These are phyloP conservation scores for Neurospora sp. DNA, from an alignment of 495 filamentous ascomycete species.

Conservation along the genomic window DNA sequence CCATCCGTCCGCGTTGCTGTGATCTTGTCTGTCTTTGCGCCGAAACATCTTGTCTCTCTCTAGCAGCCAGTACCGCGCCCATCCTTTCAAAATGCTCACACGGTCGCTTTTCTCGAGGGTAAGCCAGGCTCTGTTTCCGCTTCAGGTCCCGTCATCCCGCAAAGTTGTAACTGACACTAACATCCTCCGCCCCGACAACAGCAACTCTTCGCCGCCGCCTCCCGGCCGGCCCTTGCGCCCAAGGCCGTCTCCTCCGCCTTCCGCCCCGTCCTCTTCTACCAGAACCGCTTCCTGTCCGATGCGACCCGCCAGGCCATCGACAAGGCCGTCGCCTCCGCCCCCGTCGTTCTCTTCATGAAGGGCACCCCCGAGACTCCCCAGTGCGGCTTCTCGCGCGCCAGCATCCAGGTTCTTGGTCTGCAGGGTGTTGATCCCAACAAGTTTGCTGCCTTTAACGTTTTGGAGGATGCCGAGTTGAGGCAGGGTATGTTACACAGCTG, in stretches of 20 bases:
- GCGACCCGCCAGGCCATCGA: constrained; percentile 74
- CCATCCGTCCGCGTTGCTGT: constrained; percentile 1
- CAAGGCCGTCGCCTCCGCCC: constrained; percentile 70
- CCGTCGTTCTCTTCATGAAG: constrained; percentile 98
- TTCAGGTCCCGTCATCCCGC: background rate
- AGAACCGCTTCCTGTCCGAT: constrained; percentile 60
- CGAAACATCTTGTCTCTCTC: background rate
- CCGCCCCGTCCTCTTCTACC: constrained; percentile 23
- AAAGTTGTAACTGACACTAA: background rate
- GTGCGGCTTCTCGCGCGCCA: constrained; percentile 93
- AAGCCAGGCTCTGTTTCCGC: no score
- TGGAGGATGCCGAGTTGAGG: constrained; percentile 81
- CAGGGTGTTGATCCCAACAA: constrained; percentile 96
- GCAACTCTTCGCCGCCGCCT: constrained; percentile 11
- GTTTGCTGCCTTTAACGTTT: constrained; percentile 92
- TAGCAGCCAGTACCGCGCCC: background rate
- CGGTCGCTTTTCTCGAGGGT: constrained; percentile 18
- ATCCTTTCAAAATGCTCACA: constrained; percentile 13
- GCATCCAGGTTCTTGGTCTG: constrained; percentile 85
- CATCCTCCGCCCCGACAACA: background rate
- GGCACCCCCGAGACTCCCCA: constrained; percentile 95
- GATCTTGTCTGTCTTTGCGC: background rate
- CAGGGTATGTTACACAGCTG: constrained; percentile 49
- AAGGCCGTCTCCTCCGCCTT: background rate
- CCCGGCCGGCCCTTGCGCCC: background rate